phyloP scores from a whole-genome alignment of 257 asterid species.

The Ilex asprella region DNA sequence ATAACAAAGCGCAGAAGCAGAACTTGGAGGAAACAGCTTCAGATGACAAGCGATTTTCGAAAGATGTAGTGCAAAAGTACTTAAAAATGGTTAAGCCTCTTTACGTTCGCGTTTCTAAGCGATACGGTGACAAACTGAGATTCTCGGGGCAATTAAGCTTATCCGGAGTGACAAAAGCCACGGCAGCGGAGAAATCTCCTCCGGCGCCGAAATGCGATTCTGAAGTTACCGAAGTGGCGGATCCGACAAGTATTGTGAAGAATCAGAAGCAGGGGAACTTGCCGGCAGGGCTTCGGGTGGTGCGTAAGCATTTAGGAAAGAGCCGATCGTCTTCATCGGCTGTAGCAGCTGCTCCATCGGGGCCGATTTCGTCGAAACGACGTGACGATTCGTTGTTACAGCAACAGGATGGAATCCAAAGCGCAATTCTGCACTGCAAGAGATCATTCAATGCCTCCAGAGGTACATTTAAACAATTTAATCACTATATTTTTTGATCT shows the following conservation, averaged over 20 bases:
- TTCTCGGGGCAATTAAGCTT: conserved; percentile 30
- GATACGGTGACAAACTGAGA: conserved; percentile 57
- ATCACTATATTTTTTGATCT: no score
- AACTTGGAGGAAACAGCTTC: conserved; percentile 16
- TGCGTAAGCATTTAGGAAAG: conserved; percentile 57
- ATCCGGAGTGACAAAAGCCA: conserved; percentile 17
- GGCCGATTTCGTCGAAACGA: conserved; percentile 29
- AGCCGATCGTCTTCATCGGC: conserved; percentile 70
- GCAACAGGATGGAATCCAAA: conserved; percentile 80
- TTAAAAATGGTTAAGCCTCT: conserved; percentile 75
- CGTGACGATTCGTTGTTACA: conserved; percentile 75
- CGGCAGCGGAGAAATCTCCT: conserved; percentile 17
- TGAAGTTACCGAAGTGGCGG: conserved; percentile 9
- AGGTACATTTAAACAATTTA: conserved; percentile 27
- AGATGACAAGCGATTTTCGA: conserved; percentile 43
- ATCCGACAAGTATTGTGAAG: conserved; percentile 18
- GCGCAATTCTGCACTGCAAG: conserved; percentile 91
- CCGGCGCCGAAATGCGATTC: conserved; percentile 5
- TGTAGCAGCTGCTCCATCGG: conserved; percentile 21
- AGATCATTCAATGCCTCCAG: conserved; percentile 66
- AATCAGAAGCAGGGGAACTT: conserved; percentile 46
- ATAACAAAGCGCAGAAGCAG: conserved; percentile 15
- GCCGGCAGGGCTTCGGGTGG: conserved; percentile 61
- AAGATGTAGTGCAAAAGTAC: conserved; percentile 67
- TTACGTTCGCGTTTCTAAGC: conserved; percentile 68